These are phyloP conservation scores for Exophiala spinifera DNA, from an alignment of 2,329 filamentous ascomycete species.

Conservation along the genomic window DNA sequence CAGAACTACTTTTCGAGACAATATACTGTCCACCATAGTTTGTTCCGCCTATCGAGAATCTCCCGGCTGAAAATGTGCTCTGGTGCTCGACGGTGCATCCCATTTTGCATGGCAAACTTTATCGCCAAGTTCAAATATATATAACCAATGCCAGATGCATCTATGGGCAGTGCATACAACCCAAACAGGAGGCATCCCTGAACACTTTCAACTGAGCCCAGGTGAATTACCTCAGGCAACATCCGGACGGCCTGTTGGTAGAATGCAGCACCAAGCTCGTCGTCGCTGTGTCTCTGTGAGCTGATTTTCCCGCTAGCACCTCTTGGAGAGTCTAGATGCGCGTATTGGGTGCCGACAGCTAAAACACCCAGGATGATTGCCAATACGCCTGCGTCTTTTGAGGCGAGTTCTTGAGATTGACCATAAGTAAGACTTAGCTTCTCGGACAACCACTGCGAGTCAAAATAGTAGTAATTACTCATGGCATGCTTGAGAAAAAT, in stretches of 20 bases:
- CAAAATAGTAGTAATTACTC: constrained; percentile 45
- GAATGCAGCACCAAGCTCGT: constrained; percentile 55
- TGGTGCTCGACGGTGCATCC: constrained; percentile 55
- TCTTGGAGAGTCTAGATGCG: constrained; percentile 39
- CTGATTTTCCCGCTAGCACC: constrained; percentile 29
- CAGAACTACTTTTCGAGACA: constrained; percentile 48
- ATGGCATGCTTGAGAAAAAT: constrained; percentile 45
- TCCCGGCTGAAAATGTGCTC: constrained; percentile 48
- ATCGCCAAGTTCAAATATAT: constrained; percentile 56
- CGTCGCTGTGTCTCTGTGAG: constrained; percentile 38
- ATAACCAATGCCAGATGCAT: constrained; percentile 56
- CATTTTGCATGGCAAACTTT: constrained; percentile 59
- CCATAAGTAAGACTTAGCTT: constrained; percentile 40
- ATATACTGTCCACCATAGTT: constrained; percentile 58
- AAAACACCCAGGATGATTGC: constrained; percentile 44
- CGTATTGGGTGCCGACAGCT: constrained; percentile 45
- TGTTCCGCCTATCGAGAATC: constrained; percentile 53
- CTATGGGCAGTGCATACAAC: constrained; percentile 54
- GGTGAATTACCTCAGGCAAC: constrained; percentile 56
- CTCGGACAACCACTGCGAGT: constrained; percentile 41
- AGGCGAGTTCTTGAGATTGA: constrained; percentile 35
- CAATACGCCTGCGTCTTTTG: constrained; percentile 42
- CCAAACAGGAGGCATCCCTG: constrained; percentile 58
- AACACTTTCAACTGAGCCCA: constrained; percentile 56
- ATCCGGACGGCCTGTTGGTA: constrained; percentile 56